These are phyloP conservation scores for Sclerotinia minor DNA, from an alignment of 2,329 filamentous ascomycete species.

Conservation along the genomic window DNA sequence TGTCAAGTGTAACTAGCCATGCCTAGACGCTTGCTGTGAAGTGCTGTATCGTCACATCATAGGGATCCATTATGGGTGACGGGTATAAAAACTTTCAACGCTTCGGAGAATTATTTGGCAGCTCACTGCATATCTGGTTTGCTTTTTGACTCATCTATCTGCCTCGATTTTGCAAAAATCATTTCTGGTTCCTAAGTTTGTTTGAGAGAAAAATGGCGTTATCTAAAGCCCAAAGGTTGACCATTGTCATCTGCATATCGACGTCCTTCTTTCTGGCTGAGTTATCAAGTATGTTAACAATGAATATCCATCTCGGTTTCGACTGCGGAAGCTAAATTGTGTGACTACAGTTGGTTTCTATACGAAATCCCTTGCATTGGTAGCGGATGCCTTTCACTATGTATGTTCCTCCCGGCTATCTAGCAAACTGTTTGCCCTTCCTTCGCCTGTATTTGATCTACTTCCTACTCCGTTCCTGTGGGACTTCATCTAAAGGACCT, in stretches of 20 bases:
- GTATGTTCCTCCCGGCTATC: constrained; percentile 46
- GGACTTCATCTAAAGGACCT: constrained; percentile 16
- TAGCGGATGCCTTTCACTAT: constrained; percentile 80
- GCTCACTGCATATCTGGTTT: constrained; percentile 23
- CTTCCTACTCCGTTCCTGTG: background rate
- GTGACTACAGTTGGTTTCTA: constrained; percentile 59
- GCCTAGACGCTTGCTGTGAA: constrained; percentile 12
- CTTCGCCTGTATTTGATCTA: background rate
- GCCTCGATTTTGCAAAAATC: constrained; percentile 18
- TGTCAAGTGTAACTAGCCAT: constrained; percentile 21
- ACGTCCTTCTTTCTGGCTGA: constrained; percentile 50
- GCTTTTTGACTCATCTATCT: constrained; percentile 22
- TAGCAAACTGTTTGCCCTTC: constrained; percentile 10
- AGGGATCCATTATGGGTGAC: constrained; percentile 10
- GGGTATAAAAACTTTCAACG: constrained; percentile 11
- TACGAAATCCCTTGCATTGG: constrained; percentile 68
- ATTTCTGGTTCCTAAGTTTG: background rate
- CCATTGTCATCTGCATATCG: constrained; percentile 48
- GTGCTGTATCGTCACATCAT: background rate
- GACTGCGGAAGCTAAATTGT: constrained; percentile 8
- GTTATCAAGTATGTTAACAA: constrained; percentile 44
- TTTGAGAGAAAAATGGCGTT: constrained; percentile 17
- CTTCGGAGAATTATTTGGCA: constrained; percentile 22
- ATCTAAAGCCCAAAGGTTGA: constrained; percentile 33
- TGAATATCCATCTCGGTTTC: background rate